Evolutionary conservation across 2,329 filamentous ascomycete species (phyloP), one percentile per base, ranked within the genome.

Genomic region (Cladosporium sp.): DNA sequence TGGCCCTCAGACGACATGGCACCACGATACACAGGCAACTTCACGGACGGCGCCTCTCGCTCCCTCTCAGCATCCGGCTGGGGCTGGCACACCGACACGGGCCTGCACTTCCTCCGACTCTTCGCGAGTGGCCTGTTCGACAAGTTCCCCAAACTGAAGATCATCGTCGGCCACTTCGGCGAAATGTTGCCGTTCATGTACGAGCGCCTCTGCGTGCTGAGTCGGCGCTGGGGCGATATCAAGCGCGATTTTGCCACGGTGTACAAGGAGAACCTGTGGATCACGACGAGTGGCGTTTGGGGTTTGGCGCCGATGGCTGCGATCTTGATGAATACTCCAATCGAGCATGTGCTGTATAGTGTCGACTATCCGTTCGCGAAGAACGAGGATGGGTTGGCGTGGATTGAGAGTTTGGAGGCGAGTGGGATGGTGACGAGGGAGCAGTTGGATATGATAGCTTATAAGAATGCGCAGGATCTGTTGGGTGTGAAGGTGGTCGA

Each of bases 221-320:
- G 58, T 43, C 43, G 53, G 62, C 57, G 61, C 6, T 66, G 64
- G 51, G 61, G 61, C 11, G 57, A 63, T 6, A 69, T 64, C 61
- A 66, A 68, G 12, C 56, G 70, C 2, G 60, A 67, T 2, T 72
- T 82, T 39, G 58, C 63, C 20, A 65, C 59, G 32, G 66, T 67
- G 5, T 73, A 67, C 67, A 70, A 69, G 7, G 57, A 73, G 55
- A 83, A 83, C 51, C 67, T 83, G 18, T 83, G 79, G 78, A 65
- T 84, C 42, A 83, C 80, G 2, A 83, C 80, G 0, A 77, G 73
- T 53, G 80, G 80, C 0, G 74, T 78, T 53, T 83, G 77, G 67
- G 73, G 70, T 36, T 50, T 82, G 30, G 70, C 73, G 32, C 77
- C 79, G 0, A 58, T 83, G 64, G 67, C 69, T 37, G 69, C 65